Evolutionary conservation across 257 asterid genomes (phyloP).

Genomic region (Scutellaria barbata): DNA sequence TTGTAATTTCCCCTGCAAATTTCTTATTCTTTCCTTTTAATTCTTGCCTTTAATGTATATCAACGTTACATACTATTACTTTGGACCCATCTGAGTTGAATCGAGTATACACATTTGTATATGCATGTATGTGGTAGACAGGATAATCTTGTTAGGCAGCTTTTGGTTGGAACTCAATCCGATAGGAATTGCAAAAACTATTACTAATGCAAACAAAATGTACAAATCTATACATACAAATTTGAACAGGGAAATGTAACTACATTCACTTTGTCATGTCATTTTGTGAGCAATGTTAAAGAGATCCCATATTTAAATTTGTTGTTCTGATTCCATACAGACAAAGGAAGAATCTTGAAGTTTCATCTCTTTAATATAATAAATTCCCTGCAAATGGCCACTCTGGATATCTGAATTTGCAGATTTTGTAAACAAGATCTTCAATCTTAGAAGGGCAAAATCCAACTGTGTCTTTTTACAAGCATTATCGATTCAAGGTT

Average conservation of each 20-base stretch:
- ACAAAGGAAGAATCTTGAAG: slow-evolving; percentile 27
- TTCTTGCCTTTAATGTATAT: no score
- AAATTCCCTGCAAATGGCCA: slow-evolving; percentile 27
- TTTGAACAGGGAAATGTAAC: slow-evolving; percentile 31
- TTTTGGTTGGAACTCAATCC: slow-evolving; percentile 34
- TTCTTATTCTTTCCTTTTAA: no score
- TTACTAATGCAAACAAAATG: slow-evolving; percentile 31
- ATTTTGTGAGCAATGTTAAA: slow-evolving; percentile 29
- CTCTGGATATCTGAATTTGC: neutral
- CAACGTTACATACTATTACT: no score
- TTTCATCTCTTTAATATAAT: slow-evolving; percentile 16
- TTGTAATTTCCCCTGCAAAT: no score
- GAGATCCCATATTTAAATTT: slow-evolving; percentile 26
- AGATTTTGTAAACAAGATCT: neutral
- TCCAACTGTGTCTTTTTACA: no score
- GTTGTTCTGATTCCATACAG: slow-evolving; percentile 2
- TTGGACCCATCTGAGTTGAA: no score
- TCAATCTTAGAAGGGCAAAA: slow-evolving; percentile 15
- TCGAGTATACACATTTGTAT: no score
- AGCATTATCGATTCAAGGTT: no score
- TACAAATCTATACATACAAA: slow-evolving; percentile 22
- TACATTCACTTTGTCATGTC: slow-evolving; percentile 35
- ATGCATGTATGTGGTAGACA: slow-evolving; percentile 23
- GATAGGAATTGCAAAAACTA: neutral
- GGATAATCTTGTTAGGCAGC: slow-evolving; percentile 26